Percentiles rank a stretch among this genome's conserved stretches.
Evolutionary conservation across 1,284 basidiomycete genomes (phyloP).

Genomic region (Xerocomus nothofagi): DNA sequence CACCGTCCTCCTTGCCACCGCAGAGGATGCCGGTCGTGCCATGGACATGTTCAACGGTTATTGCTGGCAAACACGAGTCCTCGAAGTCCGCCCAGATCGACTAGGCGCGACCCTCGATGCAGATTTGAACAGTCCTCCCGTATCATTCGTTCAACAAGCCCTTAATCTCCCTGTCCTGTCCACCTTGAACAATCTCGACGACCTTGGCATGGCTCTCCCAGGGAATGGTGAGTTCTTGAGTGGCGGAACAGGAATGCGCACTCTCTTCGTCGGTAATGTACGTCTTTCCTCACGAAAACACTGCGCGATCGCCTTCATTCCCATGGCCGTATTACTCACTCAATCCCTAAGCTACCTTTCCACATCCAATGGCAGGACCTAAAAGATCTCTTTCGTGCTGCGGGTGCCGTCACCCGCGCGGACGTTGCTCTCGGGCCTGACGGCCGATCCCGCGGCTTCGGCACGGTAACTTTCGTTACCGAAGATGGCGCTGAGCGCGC

Average conservation of each 20-base stretch:
- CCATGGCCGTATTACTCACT: conserved; percentile 20
- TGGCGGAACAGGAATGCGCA: conserved; percentile 44
- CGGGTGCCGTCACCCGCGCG: conserved; percentile 91
- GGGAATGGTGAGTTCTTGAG: conserved; percentile 27
- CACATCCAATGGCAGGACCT: conserved; percentile 98
- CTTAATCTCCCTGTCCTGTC: conserved; percentile 16
- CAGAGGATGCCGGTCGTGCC: conserved; percentile 89
- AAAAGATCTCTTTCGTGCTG: conserved; percentile 93
- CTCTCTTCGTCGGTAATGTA: conserved; percentile 74
- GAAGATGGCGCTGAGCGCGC: conserved; percentile 87
- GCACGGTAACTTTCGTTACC: conserved; percentile 92
- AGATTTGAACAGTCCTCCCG: conserved; percentile 19
- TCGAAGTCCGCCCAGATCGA: conserved; percentile 86
- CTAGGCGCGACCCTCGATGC: conserved; percentile 41
- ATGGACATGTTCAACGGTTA: conserved; percentile 91
- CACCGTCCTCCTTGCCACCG: conserved; percentile 87
- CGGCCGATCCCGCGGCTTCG: conserved; percentile 90
- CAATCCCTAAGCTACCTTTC: conserved; percentile 77
- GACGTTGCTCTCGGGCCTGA: conserved; percentile 94
- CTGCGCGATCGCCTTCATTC: background rate
- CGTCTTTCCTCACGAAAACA: conserved; percentile 29
- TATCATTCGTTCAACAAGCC: conserved; percentile 21
- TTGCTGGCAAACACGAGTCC: conserved; percentile 87
- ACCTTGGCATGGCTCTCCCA: conserved; percentile 14
- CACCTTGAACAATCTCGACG: conserved; percentile 21